Conservation (phyloP, 2,329 filamentous ascomycete genomes). For the Epichloe elymi region DNA sequence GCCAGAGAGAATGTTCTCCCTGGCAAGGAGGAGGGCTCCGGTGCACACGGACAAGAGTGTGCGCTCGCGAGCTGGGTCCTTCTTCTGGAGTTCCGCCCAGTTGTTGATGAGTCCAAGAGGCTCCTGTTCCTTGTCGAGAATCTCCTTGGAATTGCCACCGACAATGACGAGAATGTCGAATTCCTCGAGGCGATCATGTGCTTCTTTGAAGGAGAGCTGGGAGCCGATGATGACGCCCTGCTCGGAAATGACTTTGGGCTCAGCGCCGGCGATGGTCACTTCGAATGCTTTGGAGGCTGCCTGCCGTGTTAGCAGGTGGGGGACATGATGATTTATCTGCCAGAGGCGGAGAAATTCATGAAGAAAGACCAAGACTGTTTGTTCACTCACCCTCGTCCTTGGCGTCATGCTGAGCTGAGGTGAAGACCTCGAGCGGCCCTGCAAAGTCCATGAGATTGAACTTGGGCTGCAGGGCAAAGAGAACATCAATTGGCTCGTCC, state of each 20-base stretch:
- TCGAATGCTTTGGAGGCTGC: conserved; percentile 45
- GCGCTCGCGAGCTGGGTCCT: conserved; percentile 65
- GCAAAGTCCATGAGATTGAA: conserved; percentile 48
- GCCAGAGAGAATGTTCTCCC: conserved; percentile 64
- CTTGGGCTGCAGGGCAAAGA: conserved; percentile 46
- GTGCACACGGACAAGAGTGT: conserved; percentile 72
- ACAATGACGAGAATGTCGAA: conserved; percentile 71
- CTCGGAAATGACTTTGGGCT: conserved; percentile 40
- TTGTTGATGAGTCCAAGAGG: conserved; percentile 60
- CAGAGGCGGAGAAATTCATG: too few relatives aligned
- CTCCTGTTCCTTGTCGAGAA: conserved; percentile 55
- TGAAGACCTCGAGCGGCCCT: conserved; percentile 39
- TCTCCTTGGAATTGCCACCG: conserved; percentile 51
- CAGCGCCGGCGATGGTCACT: conserved; percentile 39
- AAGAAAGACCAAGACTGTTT: background rate
- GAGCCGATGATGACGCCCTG: conserved; percentile 59
- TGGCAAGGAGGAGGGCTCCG: conserved; percentile 63
- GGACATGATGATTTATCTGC: too few relatives aligned
- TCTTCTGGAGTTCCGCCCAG: conserved; percentile 68
- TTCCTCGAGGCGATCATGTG: conserved; percentile 57
- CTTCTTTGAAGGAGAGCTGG: conserved; percentile 68
- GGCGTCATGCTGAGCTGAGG: conserved; percentile 36
- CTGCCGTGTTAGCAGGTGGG: background rate
- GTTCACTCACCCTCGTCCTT: conserved; percentile 33
- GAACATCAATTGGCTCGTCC: conserved; percentile 43